These are phyloP conservation scores for Cladorrhinum sp. DNA, from an alignment of 2,329 filamentous ascomycete species.

Conservation along the genomic window DNA sequence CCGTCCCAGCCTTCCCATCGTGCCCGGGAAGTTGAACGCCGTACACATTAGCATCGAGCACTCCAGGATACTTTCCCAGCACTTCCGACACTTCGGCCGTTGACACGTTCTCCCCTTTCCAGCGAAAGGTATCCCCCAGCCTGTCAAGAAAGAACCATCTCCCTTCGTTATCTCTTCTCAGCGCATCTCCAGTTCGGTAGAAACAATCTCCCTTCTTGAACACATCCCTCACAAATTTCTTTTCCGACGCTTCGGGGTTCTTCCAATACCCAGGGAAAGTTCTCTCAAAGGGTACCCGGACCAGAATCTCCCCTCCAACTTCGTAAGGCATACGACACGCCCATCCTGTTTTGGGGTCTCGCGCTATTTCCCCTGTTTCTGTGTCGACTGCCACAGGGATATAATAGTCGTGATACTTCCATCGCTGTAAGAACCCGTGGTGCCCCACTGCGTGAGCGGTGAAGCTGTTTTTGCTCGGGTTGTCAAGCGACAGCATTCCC, in stretches of 20 bases:
- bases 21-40: constrained; percentile 63
- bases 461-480: constrained; percentile 60
- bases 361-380: constrained; percentile 62
- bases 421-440: constrained; percentile 61
- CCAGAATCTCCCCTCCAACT: constrained; percentile 71
- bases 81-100: constrained; percentile 65
- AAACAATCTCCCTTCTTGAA: constrained; percentile 66
- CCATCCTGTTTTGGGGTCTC: constrained; percentile 66
- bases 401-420: constrained; percentile 50
- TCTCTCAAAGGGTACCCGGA: constrained; percentile 55
- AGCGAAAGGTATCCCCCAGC: constrained; percentile 70
- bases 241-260: constrained; percentile 62
- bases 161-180: constrained; percentile 59
- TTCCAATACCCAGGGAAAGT: constrained; percentile 69
- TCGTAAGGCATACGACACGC: constrained; percentile 61
- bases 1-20: constrained; percentile 66
- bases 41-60: constrained; percentile 68
- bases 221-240: constrained; percentile 63
- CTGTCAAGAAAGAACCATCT: constrained; percentile 69
- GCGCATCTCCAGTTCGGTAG: constrained; percentile 66
- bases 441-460: constrained; percentile 65
- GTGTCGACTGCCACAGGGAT: constrained; percentile 68
- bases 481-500: constrained; percentile 62
- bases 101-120: constrained; percentile 69
- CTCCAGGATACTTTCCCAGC: constrained; percentile 55